These are phyloP conservation scores for Penicillium olsonii DNA, from an alignment of 2,329 filamentous ascomycete genomes.

Conservation along the genomic window DNA sequence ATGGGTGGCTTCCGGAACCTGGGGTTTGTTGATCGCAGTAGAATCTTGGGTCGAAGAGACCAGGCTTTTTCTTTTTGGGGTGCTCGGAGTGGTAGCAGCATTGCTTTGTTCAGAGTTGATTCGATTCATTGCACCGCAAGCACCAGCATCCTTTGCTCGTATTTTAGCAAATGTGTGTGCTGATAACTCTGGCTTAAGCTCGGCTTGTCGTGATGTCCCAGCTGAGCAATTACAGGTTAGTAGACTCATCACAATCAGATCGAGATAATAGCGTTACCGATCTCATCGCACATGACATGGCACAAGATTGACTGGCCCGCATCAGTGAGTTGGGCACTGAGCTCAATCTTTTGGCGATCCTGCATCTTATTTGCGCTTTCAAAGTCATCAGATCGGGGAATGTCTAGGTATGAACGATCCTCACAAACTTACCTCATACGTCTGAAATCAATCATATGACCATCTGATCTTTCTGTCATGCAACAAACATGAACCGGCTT, in stretches of 20 bases:
- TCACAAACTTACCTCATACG: constrained; percentile 54
- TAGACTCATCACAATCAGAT: neutral
- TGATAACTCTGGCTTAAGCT: constrained; percentile 53
- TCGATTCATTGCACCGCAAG: neutral
- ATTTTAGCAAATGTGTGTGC: constrained; percentile 44
- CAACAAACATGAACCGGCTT: constrained; percentile 71
- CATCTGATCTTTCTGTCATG: constrained; percentile 70
- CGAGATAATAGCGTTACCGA: constrained; percentile 53
- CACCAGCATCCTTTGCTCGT: neutral
- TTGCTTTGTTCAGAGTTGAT: neutral
- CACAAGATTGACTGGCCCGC: constrained; percentile 63
- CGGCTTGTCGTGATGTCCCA: constrained; percentile 57
- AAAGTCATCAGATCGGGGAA: neutral
- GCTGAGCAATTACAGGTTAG: constrained; percentile 42
- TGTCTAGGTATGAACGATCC: constrained; percentile 24
- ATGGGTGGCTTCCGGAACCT: constrained; percentile 16
- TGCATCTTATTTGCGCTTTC: constrained; percentile 64
- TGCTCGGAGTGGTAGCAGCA: too few relatives aligned
- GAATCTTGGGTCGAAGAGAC: neutral
- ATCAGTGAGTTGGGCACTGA: constrained; percentile 58
- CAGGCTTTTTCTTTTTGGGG: too few relatives aligned
- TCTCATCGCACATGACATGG: constrained; percentile 79
- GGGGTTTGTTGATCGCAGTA: constrained; percentile 1
- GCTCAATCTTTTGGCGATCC: constrained; percentile 61
- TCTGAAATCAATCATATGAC: constrained; percentile 68